Percentiles rank a stretch among this genome's conserved stretches.
Conservation (phyloP, 202 grass and related monocot genomes). For the Panicum hallii region DNA sequence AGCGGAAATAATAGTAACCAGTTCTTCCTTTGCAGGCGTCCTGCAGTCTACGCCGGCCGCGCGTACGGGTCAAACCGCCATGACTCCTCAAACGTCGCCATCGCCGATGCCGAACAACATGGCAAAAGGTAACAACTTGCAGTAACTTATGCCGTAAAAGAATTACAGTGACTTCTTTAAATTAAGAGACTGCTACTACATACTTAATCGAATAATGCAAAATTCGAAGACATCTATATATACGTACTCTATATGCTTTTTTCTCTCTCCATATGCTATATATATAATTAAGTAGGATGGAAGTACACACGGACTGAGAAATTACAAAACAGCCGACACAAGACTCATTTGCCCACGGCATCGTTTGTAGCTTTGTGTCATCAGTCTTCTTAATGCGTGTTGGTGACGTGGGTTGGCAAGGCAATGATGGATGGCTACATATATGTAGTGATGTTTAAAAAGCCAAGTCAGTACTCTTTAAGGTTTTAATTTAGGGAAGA, state of each 20-base stretch:
- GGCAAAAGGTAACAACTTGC: constrained; percentile 5
- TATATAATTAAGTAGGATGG: not conserved
- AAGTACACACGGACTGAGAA: not conserved
- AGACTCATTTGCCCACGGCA: not conserved
- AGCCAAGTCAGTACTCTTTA: not conserved
- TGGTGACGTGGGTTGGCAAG: not conserved
- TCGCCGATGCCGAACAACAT: not conserved
- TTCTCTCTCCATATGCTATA: not conserved
- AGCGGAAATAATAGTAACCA: not conserved
- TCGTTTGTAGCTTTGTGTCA: not conserved
- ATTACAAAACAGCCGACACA: not conserved
- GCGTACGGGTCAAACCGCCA: not conserved
- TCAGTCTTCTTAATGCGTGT: not conserved
- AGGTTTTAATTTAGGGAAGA: not conserved
- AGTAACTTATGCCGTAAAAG: not conserved
- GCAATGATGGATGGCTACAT: not conserved
- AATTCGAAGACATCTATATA: not conserved
- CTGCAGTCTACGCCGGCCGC: constrained; percentile 18
- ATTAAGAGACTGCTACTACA: not conserved
- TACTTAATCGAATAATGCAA: not conserved
- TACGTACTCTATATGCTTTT: not conserved
- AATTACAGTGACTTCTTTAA: not conserved
- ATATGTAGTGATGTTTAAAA: not conserved
- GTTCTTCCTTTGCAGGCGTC: constrained; percentile 15
- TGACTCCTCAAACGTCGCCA: no score